phyloP scores from a whole-genome alignment of 2,329 filamentous ascomycete species.

The Pyrenophora teres region DNA sequence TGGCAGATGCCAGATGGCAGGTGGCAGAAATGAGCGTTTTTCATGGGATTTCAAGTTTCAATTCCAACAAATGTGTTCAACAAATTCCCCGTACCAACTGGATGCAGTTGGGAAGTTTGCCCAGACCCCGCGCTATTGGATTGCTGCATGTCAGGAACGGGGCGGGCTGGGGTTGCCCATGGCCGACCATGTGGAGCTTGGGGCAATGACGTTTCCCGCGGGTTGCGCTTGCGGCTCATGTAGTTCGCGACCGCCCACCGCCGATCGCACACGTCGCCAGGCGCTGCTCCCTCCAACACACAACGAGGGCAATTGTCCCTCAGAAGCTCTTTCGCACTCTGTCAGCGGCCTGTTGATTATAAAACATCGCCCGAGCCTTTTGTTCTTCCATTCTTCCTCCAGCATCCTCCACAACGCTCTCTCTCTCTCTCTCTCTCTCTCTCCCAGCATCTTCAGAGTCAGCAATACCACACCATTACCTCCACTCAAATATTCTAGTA shows the following conservation, averaged over 20 bases:
- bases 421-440: not conserved
- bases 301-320: constrained; percentile 27
- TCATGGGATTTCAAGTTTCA: constrained; percentile 10
- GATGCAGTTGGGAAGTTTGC: constrained; percentile 9
- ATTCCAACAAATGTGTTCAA: constrained; percentile 5
- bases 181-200: constrained; percentile 8
- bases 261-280: constrained; percentile 27
- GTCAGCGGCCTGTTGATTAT: constrained; percentile 9
- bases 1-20: not conserved
- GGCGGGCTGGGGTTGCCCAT: constrained; percentile 9
- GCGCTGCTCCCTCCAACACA: constrained; percentile 19
- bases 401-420: constrained; percentile 14
- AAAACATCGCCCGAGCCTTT: constrained; percentile 11
- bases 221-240: constrained; percentile 14
- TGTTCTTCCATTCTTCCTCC: constrained; percentile 1
- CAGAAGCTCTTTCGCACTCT: constrained; percentile 19
- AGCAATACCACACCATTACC: constrained; percentile 4
- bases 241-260: constrained; percentile 27
- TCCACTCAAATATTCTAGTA: constrained; percentile 2
- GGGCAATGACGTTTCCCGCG: constrained; percentile 31
- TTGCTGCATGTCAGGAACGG: constrained; percentile 12
- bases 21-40: constrained; percentile 12
- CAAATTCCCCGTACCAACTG: constrained; percentile 12
- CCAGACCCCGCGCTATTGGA: constrained; percentile 18
- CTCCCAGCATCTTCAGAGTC: constrained; percentile 3